These are phyloP conservation scores for Colletotrichum sp. DNA, from an alignment of 2,329 filamentous ascomycete genomes.

Conservation along the genomic window DNA sequence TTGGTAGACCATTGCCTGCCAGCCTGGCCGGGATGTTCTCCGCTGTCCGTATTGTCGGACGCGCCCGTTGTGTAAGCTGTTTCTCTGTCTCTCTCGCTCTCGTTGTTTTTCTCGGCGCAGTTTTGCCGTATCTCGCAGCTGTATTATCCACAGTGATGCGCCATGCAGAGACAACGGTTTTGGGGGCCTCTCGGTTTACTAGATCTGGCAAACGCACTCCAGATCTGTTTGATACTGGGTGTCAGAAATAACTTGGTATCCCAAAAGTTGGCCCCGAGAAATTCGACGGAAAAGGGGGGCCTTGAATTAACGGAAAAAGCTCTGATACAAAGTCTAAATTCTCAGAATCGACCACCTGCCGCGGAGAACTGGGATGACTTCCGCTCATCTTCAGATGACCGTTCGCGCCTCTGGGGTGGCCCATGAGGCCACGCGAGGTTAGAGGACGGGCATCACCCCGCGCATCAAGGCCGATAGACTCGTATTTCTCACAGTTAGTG, in stretches of 20 bases:
- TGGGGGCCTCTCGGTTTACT: not conserved
- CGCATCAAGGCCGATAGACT: not conserved
- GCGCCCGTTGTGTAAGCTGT: not conserved
- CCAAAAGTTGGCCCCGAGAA: not conserved
- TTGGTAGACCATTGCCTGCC: not conserved
- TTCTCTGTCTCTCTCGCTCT: not conserved
- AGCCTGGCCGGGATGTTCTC: not conserved
- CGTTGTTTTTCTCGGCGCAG: not conserved
- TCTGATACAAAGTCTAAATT: slow-evolving; percentile 7
- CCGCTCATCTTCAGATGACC: not conserved
- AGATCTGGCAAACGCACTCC: not conserved
- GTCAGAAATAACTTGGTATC: not conserved
- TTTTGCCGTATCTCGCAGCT: not conserved
- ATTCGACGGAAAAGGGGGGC: not conserved
- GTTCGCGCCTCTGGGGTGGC: not conserved
- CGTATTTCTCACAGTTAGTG: not conserved
- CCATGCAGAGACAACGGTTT: not conserved
- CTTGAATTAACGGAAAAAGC: slow-evolving; percentile 1
- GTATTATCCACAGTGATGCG: slow-evolving; percentile 1
- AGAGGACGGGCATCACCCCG: not conserved
- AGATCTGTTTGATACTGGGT: not conserved
- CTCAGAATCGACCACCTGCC: not conserved
- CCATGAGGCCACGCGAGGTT: not conserved
- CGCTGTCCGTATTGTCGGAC: not conserved
- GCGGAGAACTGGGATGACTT: not conserved